A percentile compares a stretch with the other conserved stretches of the same genome.
These are phyloP conservation scores for Cornus florida DNA, from an alignment of 148 eudicot genomes.

Conservation along the genomic window DNA sequence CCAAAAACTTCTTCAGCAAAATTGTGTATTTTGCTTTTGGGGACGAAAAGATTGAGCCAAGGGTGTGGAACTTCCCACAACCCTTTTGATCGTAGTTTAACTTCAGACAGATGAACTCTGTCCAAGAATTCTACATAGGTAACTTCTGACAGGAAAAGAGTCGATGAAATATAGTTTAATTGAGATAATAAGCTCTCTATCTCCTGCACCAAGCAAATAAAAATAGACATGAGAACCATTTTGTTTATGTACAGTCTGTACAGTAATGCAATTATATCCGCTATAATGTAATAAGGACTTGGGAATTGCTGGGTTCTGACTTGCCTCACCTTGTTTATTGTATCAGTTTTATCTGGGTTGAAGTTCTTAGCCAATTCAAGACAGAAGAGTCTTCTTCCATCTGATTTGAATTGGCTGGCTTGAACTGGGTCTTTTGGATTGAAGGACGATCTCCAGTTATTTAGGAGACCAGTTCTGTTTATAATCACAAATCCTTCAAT, in stretches of 20 bases:
- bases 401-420: constrained; percentile 64
- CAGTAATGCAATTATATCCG: background rate
- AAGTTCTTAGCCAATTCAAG: constrained; percentile 72
- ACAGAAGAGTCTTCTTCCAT: constrained; percentile 65
- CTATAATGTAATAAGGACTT: background rate
- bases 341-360: constrained; percentile 34
- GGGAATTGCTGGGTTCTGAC: background rate
- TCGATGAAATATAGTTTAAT: constrained; percentile 64
- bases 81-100: constrained; percentile 61
- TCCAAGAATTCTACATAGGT: constrained; percentile 72
- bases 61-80: constrained; percentile 93
- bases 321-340: constrained; percentile 47
- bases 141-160: constrained; percentile 58
- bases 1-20: constrained; percentile 71
- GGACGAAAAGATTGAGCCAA: constrained; percentile 85
- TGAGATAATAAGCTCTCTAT: constrained; percentile 46
- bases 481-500: constrained; percentile 77
- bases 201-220: constrained; percentile 45
- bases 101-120: constrained; percentile 76
- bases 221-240: constrained; percentile 6
- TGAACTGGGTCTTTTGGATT: constrained; percentile 72
- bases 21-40: constrained; percentile 53
- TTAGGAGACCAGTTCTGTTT: constrained; percentile 62
- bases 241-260: background rate
- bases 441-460: constrained; percentile 86